Evolutionary conservation across 2,329 filamentous ascomycete species (phyloP), one percentile per base, ranked within the genome.

Genomic region (Sporothrix globosa): DNA sequence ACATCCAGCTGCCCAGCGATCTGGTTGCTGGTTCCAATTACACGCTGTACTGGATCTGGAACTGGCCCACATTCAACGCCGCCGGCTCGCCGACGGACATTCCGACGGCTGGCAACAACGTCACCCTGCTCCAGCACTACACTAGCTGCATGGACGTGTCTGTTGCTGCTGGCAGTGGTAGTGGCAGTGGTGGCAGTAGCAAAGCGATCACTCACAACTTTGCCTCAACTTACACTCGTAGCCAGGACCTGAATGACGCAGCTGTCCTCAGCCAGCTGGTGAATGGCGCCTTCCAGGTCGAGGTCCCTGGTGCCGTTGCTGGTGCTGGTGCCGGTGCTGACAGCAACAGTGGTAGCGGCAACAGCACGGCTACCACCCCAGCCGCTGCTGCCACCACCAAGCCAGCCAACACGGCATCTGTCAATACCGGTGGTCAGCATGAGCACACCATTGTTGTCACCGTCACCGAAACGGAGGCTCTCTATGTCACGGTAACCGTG

Each of bases 41-140:
- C 78, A 95, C 93, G 3, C 81, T 97, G 67, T 97, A 97, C 83
- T 98, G 95, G 95, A 90, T 97, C 60, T 98, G 96, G 96, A 91
- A 97, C 79, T 99, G 93, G 92, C 90, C 91, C 2, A 90, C 87
- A 17, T 83, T 88, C 77, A 78, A 79, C 74, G 70, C 78, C 66
- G 76, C 80, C 58, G 74, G 76, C 21, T 74, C 76, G 67, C 72
- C 75, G 41, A 75, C 74, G 53, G 71, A 74, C 48, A 77, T 79
- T 19, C 77, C 76, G 24, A 82, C 80, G 61, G 72, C 74, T 80
- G 73, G 81, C 50, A 70, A 72, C 60, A 74, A 74, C 3, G 73
- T 81, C 70, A 74, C 74, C 21, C 76, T 75, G 2, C 76, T 76
- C 1, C 79, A 79, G 73, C 77, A 81, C 69, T 78, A 85, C 83